These are phyloP conservation scores for Moricandia arvensis DNA, from an alignment of 345 rosid genomes.

Conservation along the genomic window DNA sequence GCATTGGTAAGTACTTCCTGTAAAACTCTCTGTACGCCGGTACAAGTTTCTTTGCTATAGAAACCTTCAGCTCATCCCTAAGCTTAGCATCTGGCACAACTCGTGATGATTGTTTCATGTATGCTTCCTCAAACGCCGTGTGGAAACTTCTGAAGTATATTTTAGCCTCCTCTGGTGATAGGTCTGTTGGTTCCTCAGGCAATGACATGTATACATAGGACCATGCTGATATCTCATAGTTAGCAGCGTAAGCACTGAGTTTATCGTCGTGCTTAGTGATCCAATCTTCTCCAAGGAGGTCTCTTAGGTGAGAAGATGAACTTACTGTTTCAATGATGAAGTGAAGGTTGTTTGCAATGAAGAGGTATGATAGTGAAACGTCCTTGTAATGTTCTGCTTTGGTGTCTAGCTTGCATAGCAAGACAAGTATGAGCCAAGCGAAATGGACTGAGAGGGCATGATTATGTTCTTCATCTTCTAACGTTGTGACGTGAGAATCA, in stretches of 20 bases:
- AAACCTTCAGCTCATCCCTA: constrained; percentile 62
- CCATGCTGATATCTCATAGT: constrained; percentile 75
- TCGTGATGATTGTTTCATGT: constrained; percentile 59
- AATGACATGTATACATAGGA: constrained; percentile 52
- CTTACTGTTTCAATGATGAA: constrained; percentile 54
- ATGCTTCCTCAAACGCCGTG: constrained; percentile 68
- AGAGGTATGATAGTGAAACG: constrained; percentile 65
- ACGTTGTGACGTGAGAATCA: constrained; percentile 47
- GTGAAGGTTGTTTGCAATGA: constrained; percentile 80
- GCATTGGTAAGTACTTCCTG: constrained; percentile 32
- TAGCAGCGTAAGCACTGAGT: constrained; percentile 52
- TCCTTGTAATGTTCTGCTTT: constrained; percentile 70
- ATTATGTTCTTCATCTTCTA: constrained; percentile 31
- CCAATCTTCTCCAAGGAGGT: constrained; percentile 80
- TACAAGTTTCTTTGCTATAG: constrained; percentile 56
- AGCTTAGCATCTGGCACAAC: constrained; percentile 55
- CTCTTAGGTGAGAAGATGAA: constrained; percentile 46
- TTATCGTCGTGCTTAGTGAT: constrained; percentile 48
- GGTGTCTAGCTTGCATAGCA: constrained; percentile 79
- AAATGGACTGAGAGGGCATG: constrained; percentile 47
- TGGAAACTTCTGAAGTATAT: constrained; percentile 58
- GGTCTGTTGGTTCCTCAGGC: constrained; percentile 42
- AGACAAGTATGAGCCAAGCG: constrained; percentile 68
- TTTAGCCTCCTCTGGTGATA: constrained; percentile 46
- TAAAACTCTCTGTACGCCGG: constrained; percentile 63